Base-by-base conservation (phyloP, 495 filamentous ascomycete genomes). In the Aspergillus egyptiacus region DNA sequence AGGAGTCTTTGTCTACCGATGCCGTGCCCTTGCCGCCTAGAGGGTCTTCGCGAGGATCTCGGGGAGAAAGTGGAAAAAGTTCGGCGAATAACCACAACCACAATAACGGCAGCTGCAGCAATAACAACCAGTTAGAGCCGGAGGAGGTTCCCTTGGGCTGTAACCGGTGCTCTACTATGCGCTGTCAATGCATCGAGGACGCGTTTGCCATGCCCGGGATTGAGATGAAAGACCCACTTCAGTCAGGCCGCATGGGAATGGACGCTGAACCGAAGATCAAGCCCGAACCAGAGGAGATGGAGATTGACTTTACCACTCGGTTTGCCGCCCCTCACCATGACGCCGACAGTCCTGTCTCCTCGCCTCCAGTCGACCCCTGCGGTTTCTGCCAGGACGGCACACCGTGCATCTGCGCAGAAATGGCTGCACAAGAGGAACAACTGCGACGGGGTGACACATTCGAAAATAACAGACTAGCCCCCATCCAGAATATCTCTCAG, bases 311-410 rank as follows among this genome's bases (percentile, higher is more conserved):
- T 54, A 89, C 85, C 6, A 64, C 78, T 31, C 73, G 81, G 31
- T 87, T 85, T 56, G 68, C 78, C 5, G 67, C 78, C 0, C 69
- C 65, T 9, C 71, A 67, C 9, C 66, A 61, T 32, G 59, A 66
- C 51, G 61, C 61, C 44, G 55, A 61, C 25, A 58, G 56, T 7
- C 54, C 67, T 6, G 53, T 64, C 22, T 63, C 66, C 2, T 72
- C 70, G n/a, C 64, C 70, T 1, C 63, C 66, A 11, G 65, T 70
- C 20, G 88, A 93, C 40, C 77, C 82, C 8, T 95, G 89, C 57
- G 89, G 89, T n/a, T 94, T 94, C 70, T 95, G 89, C 63, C 76
- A 82, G 55, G 86, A 91, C 43, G 87, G 86, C 13, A 89, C 83
- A 0, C 85, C 86, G 55, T 95, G 89, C 59, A 79, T 91, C 47